These are phyloP conservation scores for Mycena latifolia DNA, from an alignment of 768 basidiomycete genomes.

Conservation along the genomic window DNA sequence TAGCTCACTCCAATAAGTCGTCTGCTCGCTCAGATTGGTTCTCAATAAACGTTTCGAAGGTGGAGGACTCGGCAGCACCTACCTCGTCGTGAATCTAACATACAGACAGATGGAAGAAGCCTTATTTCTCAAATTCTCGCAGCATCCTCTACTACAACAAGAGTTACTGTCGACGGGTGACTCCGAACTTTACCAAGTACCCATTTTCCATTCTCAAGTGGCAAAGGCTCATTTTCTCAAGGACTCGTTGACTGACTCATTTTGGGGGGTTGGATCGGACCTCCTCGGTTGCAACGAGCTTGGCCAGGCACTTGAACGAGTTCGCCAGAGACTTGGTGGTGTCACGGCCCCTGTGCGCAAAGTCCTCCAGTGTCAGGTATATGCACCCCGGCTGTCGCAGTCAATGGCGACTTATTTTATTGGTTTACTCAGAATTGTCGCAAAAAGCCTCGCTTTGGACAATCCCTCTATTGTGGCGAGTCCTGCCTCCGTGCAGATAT, in stretches of 20 bases:
- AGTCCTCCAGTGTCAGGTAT: constrained; percentile 27
- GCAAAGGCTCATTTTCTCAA: constrained; percentile 28
- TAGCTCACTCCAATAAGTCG: constrained; percentile 54
- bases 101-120: constrained; percentile 59
- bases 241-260: constrained; percentile 58
- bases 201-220: constrained; percentile 2
- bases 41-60: constrained; percentile 60
- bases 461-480: constrained; percentile 32
- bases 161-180: constrained; percentile 61
- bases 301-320: constrained; percentile 55
- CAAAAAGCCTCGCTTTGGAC: constrained; percentile 30
- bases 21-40: constrained; percentile 61
- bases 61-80: constrained; percentile 31
- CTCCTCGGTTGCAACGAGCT: constrained; percentile 59
- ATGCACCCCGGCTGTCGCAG: neutral
- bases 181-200: constrained; percentile 62
- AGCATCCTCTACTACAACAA: constrained; percentile 56
- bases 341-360: constrained; percentile 16
- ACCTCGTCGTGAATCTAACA: neutral
- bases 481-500: constrained; percentile 34
- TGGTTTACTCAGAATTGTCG: constrained; percentile 20
- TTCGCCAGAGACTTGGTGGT: constrained; percentile 50
- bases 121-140: constrained; percentile 65
- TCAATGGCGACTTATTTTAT: neutral
- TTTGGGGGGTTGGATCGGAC: constrained; percentile 62